Conservation (phyloP, 148 eudicot species). For the Amaranthus palmeri region DNA sequence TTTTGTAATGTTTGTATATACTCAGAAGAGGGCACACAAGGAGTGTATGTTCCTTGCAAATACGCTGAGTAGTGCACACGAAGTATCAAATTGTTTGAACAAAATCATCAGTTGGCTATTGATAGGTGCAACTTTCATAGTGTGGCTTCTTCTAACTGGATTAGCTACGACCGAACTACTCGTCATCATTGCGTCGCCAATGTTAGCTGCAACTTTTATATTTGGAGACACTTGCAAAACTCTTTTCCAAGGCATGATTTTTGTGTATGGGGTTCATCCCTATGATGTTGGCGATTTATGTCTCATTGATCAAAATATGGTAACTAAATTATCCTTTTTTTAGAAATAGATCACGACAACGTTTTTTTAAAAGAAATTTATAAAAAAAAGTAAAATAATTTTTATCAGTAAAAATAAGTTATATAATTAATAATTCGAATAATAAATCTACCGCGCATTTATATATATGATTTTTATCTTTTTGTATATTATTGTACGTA, state of each 20-base stretch:
- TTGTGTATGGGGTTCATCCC: constrained; percentile 12
- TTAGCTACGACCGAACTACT: constrained; percentile 6
- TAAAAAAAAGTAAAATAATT: neutral
- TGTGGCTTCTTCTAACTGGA: constrained; percentile 1
- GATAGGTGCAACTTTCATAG: neutral
- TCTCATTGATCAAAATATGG: neutral
- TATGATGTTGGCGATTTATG: constrained; percentile 13
- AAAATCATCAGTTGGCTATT: neutral
- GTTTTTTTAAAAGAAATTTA: neutral
- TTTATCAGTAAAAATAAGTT: neutral
- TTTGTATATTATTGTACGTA: neutral
- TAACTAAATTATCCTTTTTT: neutral
- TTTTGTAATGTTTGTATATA: too few relatives aligned
- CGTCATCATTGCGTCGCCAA: neutral
- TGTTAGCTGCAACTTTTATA: constrained; percentile 6
- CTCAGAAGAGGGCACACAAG: neutral
- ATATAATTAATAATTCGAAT: neutral
- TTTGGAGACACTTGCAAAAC: constrained; percentile 9
- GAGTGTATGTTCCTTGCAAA: neutral
- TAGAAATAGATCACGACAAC: neutral
- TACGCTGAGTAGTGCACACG: neutral
- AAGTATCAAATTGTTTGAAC: neutral
- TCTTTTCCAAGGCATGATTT: constrained; percentile 15
- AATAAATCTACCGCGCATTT: neutral
- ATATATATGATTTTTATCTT: neutral